These are phyloP conservation scores for Polymyxa betae DNA, from an alignment of 208 protist species.

Conservation along the genomic window DNA sequence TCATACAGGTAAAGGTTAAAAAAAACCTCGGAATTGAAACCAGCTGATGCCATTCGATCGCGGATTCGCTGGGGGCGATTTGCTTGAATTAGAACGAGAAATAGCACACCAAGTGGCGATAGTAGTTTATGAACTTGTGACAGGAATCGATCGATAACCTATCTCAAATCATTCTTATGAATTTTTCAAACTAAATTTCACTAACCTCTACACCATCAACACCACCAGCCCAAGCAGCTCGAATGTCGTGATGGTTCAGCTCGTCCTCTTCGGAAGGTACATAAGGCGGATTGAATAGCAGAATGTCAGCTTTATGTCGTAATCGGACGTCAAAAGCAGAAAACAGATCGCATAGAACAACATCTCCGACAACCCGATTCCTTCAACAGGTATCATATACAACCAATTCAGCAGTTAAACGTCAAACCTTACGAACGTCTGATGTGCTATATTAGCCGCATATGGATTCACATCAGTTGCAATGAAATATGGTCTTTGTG, in stretches of 20 bases:
- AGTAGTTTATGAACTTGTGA: background rate
- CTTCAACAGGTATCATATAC: background rate
- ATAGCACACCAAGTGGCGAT: background rate
- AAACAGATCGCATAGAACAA: background rate
- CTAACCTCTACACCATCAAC: background rate
- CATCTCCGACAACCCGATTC: background rate
- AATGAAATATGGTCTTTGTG: background rate
- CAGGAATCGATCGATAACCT: conserved; percentile 10
- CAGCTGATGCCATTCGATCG: background rate
- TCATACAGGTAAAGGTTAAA: background rate
- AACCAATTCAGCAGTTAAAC: background rate
- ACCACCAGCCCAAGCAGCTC: conserved; percentile 17
- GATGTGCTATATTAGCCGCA: background rate
- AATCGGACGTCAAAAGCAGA: background rate
- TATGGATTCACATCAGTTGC: conserved; percentile 6
- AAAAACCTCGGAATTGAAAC: conserved; percentile 13
- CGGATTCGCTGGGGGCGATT: background rate
- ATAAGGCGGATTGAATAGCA: conserved; percentile 39
- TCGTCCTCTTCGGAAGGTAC: background rate
- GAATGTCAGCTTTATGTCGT: background rate
- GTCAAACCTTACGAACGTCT: conserved; percentile 11
- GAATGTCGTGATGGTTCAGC: background rate
- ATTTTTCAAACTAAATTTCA: background rate
- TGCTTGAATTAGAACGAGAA: conserved; percentile 11
- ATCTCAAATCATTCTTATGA: background rate